Evolutionary conservation across 495 filamentous ascomycete genomes (phyloP).

Genomic region (Pyrenula aspistea): DNA sequence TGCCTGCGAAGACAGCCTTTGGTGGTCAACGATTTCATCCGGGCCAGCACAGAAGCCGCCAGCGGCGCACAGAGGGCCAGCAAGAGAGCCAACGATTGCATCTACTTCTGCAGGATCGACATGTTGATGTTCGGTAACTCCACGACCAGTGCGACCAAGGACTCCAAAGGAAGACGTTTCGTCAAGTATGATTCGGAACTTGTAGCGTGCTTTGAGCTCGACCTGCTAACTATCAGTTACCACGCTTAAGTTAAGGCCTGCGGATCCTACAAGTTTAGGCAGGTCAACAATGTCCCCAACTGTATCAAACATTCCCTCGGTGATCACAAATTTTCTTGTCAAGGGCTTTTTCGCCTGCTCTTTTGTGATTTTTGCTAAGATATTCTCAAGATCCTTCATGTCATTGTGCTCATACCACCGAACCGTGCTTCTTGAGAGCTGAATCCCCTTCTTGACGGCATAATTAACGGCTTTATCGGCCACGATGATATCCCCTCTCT

Average conservation of each 20-base stretch:
- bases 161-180: conserved; percentile 96
- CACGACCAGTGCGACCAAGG: conserved; percentile 78
- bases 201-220: conserved; percentile 86
- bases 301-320: conserved; percentile 88
- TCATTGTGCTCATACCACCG: conserved; percentile 95
- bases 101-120: conserved; percentile 84
- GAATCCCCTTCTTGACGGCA: conserved; percentile 84
- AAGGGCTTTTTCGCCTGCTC: conserved; percentile 81
- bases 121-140: conserved; percentile 89
- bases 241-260: background rate
- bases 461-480: conserved; percentile 93
- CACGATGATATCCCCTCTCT: conserved; percentile 94
- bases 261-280: conserved; percentile 60
- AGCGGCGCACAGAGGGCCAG: conserved; percentile 79
- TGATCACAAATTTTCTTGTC: conserved; percentile 90
- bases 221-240: conserved; percentile 36
- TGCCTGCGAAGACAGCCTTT: conserved; percentile 76
- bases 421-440: conserved; percentile 82
- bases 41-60: conserved; percentile 92
- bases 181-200: conserved; percentile 93
- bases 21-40: conserved; percentile 85
- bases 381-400: conserved; percentile 80
- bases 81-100: conserved; percentile 90
- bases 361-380: conserved; percentile 72
- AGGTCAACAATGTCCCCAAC: conserved; percentile 77